These are phyloP conservation scores for Phlyctochytrium bullatum DNA, from an alignment of 192 early-diverging fungal genomes.

Conservation along the genomic window DNA sequence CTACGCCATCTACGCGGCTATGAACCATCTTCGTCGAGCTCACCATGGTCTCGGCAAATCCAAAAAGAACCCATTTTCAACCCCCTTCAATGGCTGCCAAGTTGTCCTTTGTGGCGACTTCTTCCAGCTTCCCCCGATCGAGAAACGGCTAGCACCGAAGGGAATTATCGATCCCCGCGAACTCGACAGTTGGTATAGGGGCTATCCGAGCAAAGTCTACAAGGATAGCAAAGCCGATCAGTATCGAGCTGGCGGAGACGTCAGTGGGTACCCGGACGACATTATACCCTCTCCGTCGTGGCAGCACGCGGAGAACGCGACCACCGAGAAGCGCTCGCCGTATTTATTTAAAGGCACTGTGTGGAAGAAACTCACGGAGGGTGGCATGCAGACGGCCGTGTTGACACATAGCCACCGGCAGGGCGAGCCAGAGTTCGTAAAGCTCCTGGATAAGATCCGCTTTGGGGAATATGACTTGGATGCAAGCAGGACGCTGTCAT, in stretches of 20 bases:
- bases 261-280: too few relatives aligned
- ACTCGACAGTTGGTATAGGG: too few relatives aligned
- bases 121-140: constrained; percentile 48
- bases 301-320: too few relatives aligned
- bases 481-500: constrained; percentile 13
- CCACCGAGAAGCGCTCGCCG: constrained; percentile 6
- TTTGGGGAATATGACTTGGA: constrained; percentile 32
- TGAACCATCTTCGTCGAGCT: constrained; percentile 9
- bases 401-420: constrained; percentile 42
- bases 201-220: not conserved
- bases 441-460: constrained; percentile 38
- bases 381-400: constrained; percentile 33
- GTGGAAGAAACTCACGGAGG: constrained; percentile 24
- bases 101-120: constrained; percentile 51
- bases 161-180: not conserved
- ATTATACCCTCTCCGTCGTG: too few relatives aligned
- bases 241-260: too few relatives aligned
- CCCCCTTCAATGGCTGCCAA: constrained; percentile 50
- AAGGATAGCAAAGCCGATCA: not conserved
- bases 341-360: constrained; percentile 31
- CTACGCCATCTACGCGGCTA: constrained; percentile 14
- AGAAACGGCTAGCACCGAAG: not conserved
- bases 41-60: not conserved
- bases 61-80: constrained; percentile 4
- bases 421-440: constrained; percentile 33